Base-by-base conservation (phyloP, 169 alveolate species). In the Babesia bovis region DNA sequence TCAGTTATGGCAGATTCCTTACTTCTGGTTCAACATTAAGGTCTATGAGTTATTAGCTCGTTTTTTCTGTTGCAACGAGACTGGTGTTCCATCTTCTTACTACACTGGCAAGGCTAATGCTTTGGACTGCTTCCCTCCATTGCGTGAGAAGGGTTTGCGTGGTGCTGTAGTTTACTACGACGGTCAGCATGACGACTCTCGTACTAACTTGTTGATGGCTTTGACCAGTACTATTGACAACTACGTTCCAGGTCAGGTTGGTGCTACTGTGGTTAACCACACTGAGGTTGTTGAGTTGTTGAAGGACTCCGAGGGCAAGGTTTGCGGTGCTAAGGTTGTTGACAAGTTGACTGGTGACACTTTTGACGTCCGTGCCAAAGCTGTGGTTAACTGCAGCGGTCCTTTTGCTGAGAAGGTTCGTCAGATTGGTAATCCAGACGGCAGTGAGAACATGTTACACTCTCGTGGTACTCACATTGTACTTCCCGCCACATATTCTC, bases 101-200 rank as follows among this genome's bases (percentile, higher is more conserved):
- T 92, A 70, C 89, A 89, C 72, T 10, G 75, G 66, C 33, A 89
- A 67, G 63, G 83, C 75, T 57, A 87, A 60, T 69, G 89, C 85
- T 38, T 65, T 69, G 55, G 90, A 79, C 49, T 23, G 66, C 17
- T 89, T 86, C 49, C 95, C 95, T 3, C 86, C 82, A 23, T 68
- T 91, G 33, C 74, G 83, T 30, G 66, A 61, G 42, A 83, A 84
- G 5, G 89, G 91, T 19, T 73, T 91, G 42, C 81, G 68, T 45
- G 94, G 95, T n/a, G 74, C 93, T 1, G 94, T 94, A 0, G 84
- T 92, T 21, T 92, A 93, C 85, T 91, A 87, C 53, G 99, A 96
- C 63, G 97, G 97, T 3, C 94, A 95, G 73, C 94, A 94, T 68
- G 94, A 92, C 78, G 99, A 96, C 71, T 69, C 95, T n/a, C 79